Evolutionary conservation across 139 green algal species (phyloP), one percentile per base, ranked within the genome.

Genomic region (Edaphochlamys debaryana): DNA sequence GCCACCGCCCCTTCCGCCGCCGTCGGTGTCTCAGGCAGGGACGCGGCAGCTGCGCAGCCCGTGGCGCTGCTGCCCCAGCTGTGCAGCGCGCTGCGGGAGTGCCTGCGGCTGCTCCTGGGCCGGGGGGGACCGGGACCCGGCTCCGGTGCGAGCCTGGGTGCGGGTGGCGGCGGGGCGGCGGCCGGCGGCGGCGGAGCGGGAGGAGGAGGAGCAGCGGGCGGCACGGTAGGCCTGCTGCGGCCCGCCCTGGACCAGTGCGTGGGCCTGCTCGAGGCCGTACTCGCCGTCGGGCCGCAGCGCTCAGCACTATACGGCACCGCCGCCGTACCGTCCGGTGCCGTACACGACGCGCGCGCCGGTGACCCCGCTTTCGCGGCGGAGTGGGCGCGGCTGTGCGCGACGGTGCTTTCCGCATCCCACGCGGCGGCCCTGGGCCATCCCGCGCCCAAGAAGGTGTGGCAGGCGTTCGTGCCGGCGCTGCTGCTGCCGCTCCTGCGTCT

Each of bases 401-500:
- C 34, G 9, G 58, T 41, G 19, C 22, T 81, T 4, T 45, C 42
- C 3, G 38, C 42, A n/a, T 48, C 56, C 25, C 67, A 70, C 20
- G 40, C 50, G 30, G 50, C 67, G 8, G 79, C 56, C 4, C 29
- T 25, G 11, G 67, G 29, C 0, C 79, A 85, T n/a, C 67, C 79
- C 23, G 54, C 52, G n/a, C 79, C 79, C 6, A 69, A 70, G 30
- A 77, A 76, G 37, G 70, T 86, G 30, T 79, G 74, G 68, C 58
- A 77, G 58, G 70, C 70, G 25, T 63, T 86, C 25, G 80, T 79
- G 0, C 79, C 79, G 38, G 60, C 15, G 11, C 41, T 86, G 34
- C 23, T 79, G 29, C 38, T 79, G 69, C 41, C 80, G 20, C 70
- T 86, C 27, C 80, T 86, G 60, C 69, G 42, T 29, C 41, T 80